A percentile compares a stretch with the other conserved stretches of the same genome.
These are phyloP conservation scores for Fagopyrum esculentum DNA, from an alignment of 148 eudicot species.

Conservation along the genomic window DNA sequence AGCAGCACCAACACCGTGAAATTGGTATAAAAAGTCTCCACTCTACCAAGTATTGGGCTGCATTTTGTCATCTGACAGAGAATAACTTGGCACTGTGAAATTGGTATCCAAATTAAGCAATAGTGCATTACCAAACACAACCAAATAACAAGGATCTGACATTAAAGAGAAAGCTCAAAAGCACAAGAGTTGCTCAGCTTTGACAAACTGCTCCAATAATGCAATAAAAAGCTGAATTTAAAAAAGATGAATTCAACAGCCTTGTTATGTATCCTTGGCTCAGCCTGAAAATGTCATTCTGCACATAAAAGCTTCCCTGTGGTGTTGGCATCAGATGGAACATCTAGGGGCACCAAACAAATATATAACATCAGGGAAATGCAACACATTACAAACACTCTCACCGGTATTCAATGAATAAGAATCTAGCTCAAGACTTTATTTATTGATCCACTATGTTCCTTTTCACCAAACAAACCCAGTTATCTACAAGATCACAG, in stretches of 20 bases:
- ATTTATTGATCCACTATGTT: no score
- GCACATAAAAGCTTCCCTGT: slow-evolving; percentile 51
- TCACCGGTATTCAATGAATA: no score
- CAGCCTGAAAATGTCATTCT: slow-evolving; percentile 45
- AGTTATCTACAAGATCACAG: no score
- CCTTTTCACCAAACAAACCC: background rate
- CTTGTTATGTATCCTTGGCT: slow-evolving; percentile 7
- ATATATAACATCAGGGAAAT: background rate
- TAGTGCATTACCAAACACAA: background rate
- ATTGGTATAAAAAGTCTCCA: background rate
- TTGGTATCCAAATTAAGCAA: background rate
- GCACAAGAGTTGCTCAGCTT: slow-evolving; percentile 6
- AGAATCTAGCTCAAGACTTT: no score
- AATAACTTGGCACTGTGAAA: slow-evolving; percentile 2
- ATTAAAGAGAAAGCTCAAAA: background rate
- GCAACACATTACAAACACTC: no score
- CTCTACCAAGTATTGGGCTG: background rate
- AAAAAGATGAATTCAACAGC: background rate
- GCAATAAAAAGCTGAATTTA: no score
- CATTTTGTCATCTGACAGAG: background rate
- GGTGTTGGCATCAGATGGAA: slow-evolving; percentile 49
- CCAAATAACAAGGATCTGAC: background rate
- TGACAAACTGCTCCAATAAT: background rate
- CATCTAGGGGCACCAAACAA: slow-evolving; percentile 27
- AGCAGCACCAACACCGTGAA: slow-evolving; percentile 18